A percentile compares a stretch with the other conserved stretches of the same genome.
These are phyloP conservation scores for Penicillium freii DNA, from an alignment of 2,329 filamentous ascomycete genomes.

Conservation along the genomic window DNA sequence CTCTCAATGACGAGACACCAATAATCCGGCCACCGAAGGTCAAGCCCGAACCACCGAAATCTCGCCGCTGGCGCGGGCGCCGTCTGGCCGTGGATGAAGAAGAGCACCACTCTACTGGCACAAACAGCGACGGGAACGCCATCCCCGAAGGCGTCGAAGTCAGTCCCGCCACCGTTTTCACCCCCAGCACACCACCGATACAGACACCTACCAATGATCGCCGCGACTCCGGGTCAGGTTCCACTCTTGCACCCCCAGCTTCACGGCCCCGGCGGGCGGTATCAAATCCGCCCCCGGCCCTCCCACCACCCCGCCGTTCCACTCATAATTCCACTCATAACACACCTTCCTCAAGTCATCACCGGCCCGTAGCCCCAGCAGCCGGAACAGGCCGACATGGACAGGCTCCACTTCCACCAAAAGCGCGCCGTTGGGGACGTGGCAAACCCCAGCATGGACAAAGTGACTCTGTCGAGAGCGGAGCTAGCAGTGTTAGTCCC, in stretches of 20 bases:
- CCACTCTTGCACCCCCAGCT: slow-evolving; percentile 25
- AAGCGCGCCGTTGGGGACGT: slow-evolving; percentile 43
- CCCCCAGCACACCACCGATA: slow-evolving; percentile 7
- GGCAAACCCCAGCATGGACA: slow-evolving; percentile 25
- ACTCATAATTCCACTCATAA: slow-evolving; percentile 33
- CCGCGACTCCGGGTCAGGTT: slow-evolving; percentile 25
- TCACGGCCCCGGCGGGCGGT: slow-evolving; percentile 31
- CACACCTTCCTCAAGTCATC: slow-evolving; percentile 27
- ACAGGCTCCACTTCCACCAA: slow-evolving; percentile 41
- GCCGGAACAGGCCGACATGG: slow-evolving; percentile 23
- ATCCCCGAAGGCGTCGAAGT: slow-evolving; percentile 28
- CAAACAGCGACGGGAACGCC: slow-evolving; percentile 27
- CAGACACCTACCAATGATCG: slow-evolving; percentile 11
- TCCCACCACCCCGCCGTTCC: slow-evolving; percentile 43
- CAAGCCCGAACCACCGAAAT: slow-evolving; percentile 44
- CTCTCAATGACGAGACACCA: slow-evolving; percentile 21
- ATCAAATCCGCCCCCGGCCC: slow-evolving; percentile 40
- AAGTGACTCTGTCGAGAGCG: slow-evolving; percentile 26
- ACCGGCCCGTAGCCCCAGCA: slow-evolving; percentile 19
- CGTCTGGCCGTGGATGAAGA: slow-evolving; percentile 34
- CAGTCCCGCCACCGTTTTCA: slow-evolving; percentile 13
- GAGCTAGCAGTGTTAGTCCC: slow-evolving; percentile 14
- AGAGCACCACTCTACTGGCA: slow-evolving; percentile 21
- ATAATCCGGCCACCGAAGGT: slow-evolving; percentile 28
- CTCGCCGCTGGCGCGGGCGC: slow-evolving; percentile 44